Conservation (phyloP, 192 early-diverging fungal genomes). For the Coemansia sp. region DNA sequence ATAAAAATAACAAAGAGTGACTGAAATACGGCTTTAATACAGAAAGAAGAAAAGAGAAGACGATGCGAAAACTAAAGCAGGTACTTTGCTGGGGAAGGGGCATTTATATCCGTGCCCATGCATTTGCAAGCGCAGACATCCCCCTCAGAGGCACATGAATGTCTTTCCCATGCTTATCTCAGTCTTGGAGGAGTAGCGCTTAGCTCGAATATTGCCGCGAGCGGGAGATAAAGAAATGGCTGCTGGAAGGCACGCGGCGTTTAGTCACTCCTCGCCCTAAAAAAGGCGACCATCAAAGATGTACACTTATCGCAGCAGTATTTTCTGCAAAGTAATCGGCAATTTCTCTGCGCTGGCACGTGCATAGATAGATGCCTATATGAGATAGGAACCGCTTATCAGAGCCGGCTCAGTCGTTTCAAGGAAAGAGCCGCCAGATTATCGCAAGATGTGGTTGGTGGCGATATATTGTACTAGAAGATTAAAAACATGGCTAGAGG, state of each 20-base stretch:
- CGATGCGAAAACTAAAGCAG: constrained; percentile 2
- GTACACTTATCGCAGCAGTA: not conserved
- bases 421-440: not conserved
- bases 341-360: not conserved
- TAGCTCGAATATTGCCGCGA: not conserved
- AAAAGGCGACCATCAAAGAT: not conserved
- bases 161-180: constrained; percentile 3
- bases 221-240: constrained; percentile 3
- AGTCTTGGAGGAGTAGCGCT: not conserved
- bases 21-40: not conserved
- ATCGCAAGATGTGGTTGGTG: not conserved
- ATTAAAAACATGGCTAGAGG: not conserved
- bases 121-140: too few species aligned
- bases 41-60: constrained; percentile 14
- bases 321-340: constrained; percentile 4
- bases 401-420: not conserved
- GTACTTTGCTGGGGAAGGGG: constrained; percentile 8
- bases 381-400: not conserved
- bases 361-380: not conserved
- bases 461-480: not conserved
- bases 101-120: constrained; percentile 3
- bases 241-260: constrained; percentile 2
- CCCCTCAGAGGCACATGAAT: not conserved
- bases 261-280: not conserved
- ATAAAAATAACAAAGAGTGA: not conserved